Percentiles rank a stretch among this genome's conserved stretches.
Evolutionary conservation across 805 yeast species (phyloP).

Genomic region (Lachancea mirantina): DNA sequence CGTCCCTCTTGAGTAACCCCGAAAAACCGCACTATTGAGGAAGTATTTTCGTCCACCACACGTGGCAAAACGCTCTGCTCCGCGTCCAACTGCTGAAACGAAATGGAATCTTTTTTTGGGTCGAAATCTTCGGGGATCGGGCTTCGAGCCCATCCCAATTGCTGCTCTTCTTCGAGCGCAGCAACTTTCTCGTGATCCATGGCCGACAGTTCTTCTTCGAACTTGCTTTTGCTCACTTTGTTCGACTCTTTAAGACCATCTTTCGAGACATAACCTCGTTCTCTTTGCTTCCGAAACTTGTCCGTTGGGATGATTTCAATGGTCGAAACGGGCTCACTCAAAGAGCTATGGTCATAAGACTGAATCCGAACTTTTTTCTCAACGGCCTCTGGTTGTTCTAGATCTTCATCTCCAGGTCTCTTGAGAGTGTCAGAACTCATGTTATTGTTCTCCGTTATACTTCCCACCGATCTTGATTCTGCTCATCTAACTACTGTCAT

Average conservation of each 20-base stretch:
- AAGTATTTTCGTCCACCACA: constrained; percentile 26
- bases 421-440: constrained; percentile 6
- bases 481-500: no score
- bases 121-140: constrained; percentile 43
- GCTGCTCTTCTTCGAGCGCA: constrained; percentile 20
- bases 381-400: constrained; percentile 3
- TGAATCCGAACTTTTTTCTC: constrained; percentile 23
- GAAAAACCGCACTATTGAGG: constrained; percentile 70
- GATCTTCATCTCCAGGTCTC: constrained; percentile 6
- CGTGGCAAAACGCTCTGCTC: constrained; percentile 67
- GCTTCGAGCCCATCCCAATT: constrained; percentile 51
- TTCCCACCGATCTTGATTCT: no score
- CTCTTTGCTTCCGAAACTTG: constrained; percentile 23
- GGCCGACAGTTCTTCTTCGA: constrained; percentile 26
- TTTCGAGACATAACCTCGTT: constrained; percentile 23
- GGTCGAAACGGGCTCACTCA: constrained; percentile 31
- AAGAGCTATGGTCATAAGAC: constrained; percentile 27
- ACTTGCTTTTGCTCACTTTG: constrained; percentile 9
- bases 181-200: constrained; percentile 28
- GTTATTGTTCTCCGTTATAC: neutral
- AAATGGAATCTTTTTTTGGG: constrained; percentile 44
- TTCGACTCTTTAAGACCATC: constrained; percentile 6
- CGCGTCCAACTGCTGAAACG: constrained; percentile 90
- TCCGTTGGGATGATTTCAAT: constrained; percentile 31
- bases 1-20: constrained; percentile 88